These are phyloP conservation scores for Coleophoma eucalyptorum DNA, from an alignment of 2,329 filamentous ascomycete genomes.

Conservation along the genomic window DNA sequence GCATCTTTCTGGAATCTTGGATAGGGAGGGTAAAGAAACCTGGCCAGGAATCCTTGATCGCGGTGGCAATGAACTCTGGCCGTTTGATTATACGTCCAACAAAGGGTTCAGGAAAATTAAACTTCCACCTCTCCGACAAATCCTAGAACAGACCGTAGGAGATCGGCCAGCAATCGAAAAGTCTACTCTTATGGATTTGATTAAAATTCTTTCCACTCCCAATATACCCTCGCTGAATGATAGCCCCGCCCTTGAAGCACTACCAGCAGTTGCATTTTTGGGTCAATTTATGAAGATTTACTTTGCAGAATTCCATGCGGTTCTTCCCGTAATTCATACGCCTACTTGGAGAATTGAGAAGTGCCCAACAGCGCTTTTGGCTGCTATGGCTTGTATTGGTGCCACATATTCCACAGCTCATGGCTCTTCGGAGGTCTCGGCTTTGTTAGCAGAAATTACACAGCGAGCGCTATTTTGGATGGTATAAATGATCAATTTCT, in stretches of 20 bases:
- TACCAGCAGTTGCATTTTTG: conserved; percentile 1
- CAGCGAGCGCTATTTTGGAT: conserved; percentile 1
- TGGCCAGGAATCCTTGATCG: not conserved
- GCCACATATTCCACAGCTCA: conserved; percentile 1
- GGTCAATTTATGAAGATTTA: conserved; percentile 1
- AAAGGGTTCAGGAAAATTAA: conserved; percentile 1
- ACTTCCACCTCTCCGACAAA: not conserved
- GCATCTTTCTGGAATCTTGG: not conserved
- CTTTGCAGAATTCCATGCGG: conserved; percentile 1
- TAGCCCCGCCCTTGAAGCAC: not conserved
- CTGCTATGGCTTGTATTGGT: conserved; percentile 2
- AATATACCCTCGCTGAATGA: not conserved
- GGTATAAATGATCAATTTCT: no score
- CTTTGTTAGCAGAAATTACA: conserved; percentile 3
- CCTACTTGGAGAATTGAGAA: conserved; percentile 1
- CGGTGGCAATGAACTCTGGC: conserved; percentile 1
- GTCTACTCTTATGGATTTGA: not conserved
- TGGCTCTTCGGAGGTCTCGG: not conserved
- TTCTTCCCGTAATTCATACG: not conserved
- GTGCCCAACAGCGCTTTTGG: not conserved
- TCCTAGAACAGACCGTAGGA: conserved; percentile 1
- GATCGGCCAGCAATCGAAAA: not conserved
- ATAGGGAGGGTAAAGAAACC: not conserved
- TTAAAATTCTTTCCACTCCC: not conserved
- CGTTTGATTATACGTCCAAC: conserved; percentile 2